These are phyloP conservation scores for Nannochloris sp. DNA, from an alignment of 139 green algal species.

Conservation along the genomic window DNA sequence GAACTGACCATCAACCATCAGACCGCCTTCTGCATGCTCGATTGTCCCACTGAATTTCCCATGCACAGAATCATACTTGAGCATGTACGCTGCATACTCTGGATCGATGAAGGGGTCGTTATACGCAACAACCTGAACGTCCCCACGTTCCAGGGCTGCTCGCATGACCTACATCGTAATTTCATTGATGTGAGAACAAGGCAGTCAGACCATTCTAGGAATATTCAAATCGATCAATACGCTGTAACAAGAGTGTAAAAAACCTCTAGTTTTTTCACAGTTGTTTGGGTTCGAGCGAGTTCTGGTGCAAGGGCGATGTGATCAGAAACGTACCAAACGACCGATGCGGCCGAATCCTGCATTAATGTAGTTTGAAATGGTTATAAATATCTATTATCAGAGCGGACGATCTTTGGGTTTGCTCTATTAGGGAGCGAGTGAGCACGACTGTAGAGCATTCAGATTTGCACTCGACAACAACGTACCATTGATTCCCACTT, in stretches of 20 bases:
- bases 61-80: constrained; percentile 86
- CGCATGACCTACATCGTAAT: constrained; percentile 43
- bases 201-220: no score
- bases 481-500: constrained; percentile 81
- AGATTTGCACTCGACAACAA: neutral
- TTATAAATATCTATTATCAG: neutral
- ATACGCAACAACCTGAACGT: constrained; percentile 77
- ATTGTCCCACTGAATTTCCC: constrained; percentile 49
- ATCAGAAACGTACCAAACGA: constrained; percentile 42
- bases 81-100: constrained; percentile 68
- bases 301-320: no score
- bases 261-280: no score
- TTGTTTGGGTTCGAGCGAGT: no score
- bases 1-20: constrained; percentile 61
- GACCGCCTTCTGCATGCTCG: constrained; percentile 25
- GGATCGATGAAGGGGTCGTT: constrained; percentile 86
- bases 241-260: no score
- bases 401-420: neutral
- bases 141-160: constrained; percentile 47
- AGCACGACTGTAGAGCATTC: no score
- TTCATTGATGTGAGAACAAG: no score
- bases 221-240: no score
- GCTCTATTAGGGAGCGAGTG: neutral
- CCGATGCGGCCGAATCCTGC: constrained; percentile 89
- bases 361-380: neutral